A percentile compares a stretch with the other conserved stretches of the same genome.
Conservation (phyloP, 108 stramenopile species). For the Skeletonema grethae region DNA sequence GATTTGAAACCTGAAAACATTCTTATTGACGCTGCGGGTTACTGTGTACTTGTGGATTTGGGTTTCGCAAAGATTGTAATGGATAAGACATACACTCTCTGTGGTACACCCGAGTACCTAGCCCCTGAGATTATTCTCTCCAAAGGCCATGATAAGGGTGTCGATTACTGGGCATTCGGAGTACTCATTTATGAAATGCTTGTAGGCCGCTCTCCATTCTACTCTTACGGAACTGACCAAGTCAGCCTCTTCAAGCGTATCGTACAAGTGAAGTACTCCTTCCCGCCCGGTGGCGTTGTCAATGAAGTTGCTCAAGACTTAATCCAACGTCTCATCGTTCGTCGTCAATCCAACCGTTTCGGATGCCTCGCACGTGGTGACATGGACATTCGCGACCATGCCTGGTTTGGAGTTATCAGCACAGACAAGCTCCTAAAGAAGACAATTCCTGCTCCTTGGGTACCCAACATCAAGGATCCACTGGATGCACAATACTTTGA, state of each 20-base stretch:
- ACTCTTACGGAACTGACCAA: constrained; percentile 92
- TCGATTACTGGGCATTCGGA: constrained; percentile 99
- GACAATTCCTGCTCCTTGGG: constrained; percentile 94
- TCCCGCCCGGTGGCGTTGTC: constrained; percentile 83
- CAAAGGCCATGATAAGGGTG: constrained; percentile 98
- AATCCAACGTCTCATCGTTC: constrained; percentile 89
- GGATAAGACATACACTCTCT: constrained; percentile 97
- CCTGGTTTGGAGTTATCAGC: constrained; percentile 93
- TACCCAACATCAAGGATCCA: constrained; percentile 89
- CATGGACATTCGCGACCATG: constrained; percentile 93
- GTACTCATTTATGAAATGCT: constrained; percentile 99
- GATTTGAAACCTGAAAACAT: constrained; percentile 93
- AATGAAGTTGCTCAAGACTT: constrained; percentile 89
- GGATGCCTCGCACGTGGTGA: constrained; percentile 88
- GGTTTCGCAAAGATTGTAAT: constrained; percentile 98
- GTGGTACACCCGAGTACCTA: constrained; percentile 98
- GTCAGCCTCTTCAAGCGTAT: constrained; percentile 96
- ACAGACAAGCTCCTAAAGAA: constrained; percentile 85
- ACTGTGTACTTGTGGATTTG: constrained; percentile 98
- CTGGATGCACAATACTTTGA: constrained; percentile 98
- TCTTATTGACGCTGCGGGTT: constrained; percentile 90
- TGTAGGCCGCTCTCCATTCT: constrained; percentile 96
- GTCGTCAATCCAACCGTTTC: constrained; percentile 87
- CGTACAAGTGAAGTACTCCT: constrained; percentile 92
- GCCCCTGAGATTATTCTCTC: constrained; percentile 98